These are phyloP conservation scores for Penstemon newberryi DNA, from an alignment of 257 asterid genomes.

Conservation along the genomic window DNA sequence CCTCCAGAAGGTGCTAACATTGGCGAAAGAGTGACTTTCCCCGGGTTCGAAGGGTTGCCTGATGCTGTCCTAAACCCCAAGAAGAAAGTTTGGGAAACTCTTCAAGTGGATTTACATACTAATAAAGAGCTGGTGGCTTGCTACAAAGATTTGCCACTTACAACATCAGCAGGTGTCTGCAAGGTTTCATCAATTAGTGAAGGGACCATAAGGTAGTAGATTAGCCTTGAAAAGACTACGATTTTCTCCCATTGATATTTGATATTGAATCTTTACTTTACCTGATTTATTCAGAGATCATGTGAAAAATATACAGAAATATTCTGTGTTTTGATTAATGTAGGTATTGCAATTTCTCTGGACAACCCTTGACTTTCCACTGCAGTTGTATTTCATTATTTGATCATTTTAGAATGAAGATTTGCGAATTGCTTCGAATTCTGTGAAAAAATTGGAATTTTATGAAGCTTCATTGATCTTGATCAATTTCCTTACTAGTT, in stretches of 20 bases:
- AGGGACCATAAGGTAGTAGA: slow-evolving; percentile 61
- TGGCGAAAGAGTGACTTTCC: slow-evolving; percentile 78
- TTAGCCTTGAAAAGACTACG: not conserved
- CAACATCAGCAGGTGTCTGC: slow-evolving; percentile 89
- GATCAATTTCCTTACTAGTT: too few species aligned
- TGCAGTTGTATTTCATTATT: too few species aligned
- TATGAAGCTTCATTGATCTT: too few species aligned
- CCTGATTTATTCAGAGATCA: not conserved
- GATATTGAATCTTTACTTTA: not conserved
- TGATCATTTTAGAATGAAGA: too few species aligned
- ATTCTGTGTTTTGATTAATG: not conserved
- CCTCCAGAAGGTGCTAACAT: slow-evolving; percentile 72
- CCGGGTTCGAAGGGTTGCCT: slow-evolving; percentile 65
- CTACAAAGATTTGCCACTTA: slow-evolving; percentile 72
- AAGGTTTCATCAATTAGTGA: slow-evolving; percentile 65
- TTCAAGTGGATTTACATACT: slow-evolving; percentile 76
- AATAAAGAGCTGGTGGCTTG: slow-evolving; percentile 70
- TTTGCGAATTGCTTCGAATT: too few species aligned
- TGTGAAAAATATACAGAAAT: not conserved
- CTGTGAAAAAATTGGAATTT: too few species aligned
- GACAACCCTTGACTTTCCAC: too few species aligned
- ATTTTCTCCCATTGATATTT: not conserved
- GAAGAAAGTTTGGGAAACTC: slow-evolving; percentile 93
- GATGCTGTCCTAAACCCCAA: slow-evolving; percentile 82
- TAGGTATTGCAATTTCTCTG: not conserved